A percentile compares a stretch with the other conserved stretches of the same genome.
phyloP scores from a whole-genome alignment of 1,284 basidiomycete genomes.

The Ustanciosporium gigantosporum region DNA sequence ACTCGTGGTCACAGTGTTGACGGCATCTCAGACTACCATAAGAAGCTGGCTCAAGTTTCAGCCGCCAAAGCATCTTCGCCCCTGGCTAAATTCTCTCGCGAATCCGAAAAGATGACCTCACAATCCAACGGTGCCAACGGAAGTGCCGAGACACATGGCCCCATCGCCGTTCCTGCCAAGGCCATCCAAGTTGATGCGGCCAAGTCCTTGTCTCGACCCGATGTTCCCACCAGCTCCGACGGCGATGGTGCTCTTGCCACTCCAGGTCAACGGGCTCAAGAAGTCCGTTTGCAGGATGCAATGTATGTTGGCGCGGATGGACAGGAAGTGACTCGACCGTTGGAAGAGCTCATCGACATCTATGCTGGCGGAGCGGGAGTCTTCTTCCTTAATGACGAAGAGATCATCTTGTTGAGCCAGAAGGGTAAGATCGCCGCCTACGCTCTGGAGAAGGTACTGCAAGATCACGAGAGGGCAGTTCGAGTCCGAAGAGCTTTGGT shows the following conservation, averaged over 20 bases:
- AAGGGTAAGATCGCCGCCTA: conserved; percentile 92
- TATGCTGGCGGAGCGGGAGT: conserved; percentile 74
- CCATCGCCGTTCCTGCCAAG: conserved; percentile 26
- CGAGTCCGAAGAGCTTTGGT: conserved; percentile 83
- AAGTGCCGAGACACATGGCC: not conserved
- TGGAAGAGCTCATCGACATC: conserved; percentile 83
- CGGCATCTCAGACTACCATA: conserved; percentile 60
- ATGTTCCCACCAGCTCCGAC: conserved; percentile 31
- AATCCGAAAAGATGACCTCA: conserved; percentile 2
- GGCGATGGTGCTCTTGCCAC: conserved; percentile 31
- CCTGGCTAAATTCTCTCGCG: conserved; percentile 25
- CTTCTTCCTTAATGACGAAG: conserved; percentile 80
- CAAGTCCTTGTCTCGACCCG: conserved; percentile 14
- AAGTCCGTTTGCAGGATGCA: conserved; percentile 32
- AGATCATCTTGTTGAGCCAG: conserved; percentile 84
- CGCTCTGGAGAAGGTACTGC: conserved; percentile 88
- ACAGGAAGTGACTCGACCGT: conserved; percentile 56
- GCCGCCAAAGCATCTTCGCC: conserved; percentile 15
- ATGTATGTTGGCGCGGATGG: conserved; percentile 36
- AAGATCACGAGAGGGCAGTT: conserved; percentile 84
- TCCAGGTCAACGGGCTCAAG: conserved; percentile 18
- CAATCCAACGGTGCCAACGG: conserved; percentile 3
- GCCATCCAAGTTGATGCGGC: conserved; percentile 28
- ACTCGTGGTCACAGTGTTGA: conserved; percentile 26
- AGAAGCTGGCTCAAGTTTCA: conserved; percentile 50